Base-by-base conservation (phyloP, 2,329 filamentous ascomycete species). In the Colletotrichum brevisporum region DNA sequence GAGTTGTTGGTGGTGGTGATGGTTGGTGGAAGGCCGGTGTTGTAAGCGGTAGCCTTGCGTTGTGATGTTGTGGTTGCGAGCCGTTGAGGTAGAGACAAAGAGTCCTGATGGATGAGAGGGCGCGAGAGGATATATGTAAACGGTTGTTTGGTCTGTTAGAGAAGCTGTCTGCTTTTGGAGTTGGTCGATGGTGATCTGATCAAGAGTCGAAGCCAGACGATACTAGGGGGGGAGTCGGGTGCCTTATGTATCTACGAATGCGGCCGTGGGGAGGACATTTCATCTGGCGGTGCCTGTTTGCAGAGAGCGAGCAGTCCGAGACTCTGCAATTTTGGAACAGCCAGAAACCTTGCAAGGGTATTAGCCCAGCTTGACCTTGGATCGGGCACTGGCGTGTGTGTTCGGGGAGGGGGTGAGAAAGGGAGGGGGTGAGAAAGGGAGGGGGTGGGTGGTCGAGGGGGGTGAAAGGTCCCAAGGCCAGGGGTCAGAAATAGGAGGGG, bases 191-290 rank as follows among this genome's bases (percentile, higher is more conserved):
- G 26, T 51, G 67, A 50, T 59, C 53, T 63, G 67, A 26, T 67
- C 50, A 21, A 41, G 26, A 55, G 36, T 54, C 39, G 16, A 16
- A 47, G 9, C 10, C n/a, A 12, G 27, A 6, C 24, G 31, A 45
- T 48, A 12, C 36, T 60, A 53, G 43, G 69, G 61, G 68, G 61
- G 61, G 69, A 65, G 66, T 55, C 61, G 69, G 66, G 66, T 51
- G 56, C 64, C 68, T 72, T 72, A 72, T 72, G 70, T 72, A 72
- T 72, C 65, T 61, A 63, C 54, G 67, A 27, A 61, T 60, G 55
- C 63, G 62, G 67, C 61, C 43, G 31, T 56, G 55, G 61, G 55
- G 16, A 66, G 63, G 56, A 61, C 26, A 52, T 67, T 69, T 61
- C 53, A 63, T 55, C 50, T 69, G 63, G 67, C 45, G 63, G 67